phyloP scores from a whole-genome alignment of 2,329 filamentous ascomycete genomes.

The Fusarium pseudonygamai region DNA sequence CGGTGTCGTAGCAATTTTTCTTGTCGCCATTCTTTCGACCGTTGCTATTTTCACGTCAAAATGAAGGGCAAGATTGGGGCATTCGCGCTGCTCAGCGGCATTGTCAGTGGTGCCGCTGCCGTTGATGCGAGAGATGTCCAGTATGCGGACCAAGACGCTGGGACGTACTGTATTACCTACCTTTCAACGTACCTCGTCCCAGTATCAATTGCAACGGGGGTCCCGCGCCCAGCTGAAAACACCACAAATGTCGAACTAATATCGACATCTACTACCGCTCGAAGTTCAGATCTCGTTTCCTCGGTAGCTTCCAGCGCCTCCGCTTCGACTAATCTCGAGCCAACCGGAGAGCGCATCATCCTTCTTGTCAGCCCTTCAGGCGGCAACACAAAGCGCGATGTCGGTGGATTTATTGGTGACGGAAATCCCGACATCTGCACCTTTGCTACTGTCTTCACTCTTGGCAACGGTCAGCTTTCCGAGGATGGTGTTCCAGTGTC shows the following conservation, averaged over 20 bases:
- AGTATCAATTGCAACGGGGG: neutral
- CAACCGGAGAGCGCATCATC: neutral
- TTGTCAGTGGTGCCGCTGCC: neutral
- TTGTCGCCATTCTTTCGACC: fast-evolving
- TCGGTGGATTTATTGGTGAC: neutral
- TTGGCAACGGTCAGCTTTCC: neutral
- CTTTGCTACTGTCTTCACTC: neutral
- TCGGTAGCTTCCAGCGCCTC: neutral
- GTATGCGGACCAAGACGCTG: neutral
- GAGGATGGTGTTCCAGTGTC: neutral
- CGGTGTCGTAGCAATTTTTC: too few relatives aligned
- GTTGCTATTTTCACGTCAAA: neutral
- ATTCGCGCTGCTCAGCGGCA: neutral
- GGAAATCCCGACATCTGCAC: neutral
- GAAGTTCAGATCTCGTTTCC: neutral
- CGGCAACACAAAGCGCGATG: neutral
- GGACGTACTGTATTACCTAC: constrained; percentile 4
- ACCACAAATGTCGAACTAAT: neutral
- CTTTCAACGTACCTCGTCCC: neutral
- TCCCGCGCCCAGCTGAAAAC: neutral
- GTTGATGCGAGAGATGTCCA: neutral
- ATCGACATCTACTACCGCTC: neutral
- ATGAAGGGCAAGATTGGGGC: neutral
- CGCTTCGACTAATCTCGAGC: neutral
- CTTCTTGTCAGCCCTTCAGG: neutral